phyloP scores from a whole-genome alignment of 1,284 basidiomycete species.

The Malassezia equina region DNA sequence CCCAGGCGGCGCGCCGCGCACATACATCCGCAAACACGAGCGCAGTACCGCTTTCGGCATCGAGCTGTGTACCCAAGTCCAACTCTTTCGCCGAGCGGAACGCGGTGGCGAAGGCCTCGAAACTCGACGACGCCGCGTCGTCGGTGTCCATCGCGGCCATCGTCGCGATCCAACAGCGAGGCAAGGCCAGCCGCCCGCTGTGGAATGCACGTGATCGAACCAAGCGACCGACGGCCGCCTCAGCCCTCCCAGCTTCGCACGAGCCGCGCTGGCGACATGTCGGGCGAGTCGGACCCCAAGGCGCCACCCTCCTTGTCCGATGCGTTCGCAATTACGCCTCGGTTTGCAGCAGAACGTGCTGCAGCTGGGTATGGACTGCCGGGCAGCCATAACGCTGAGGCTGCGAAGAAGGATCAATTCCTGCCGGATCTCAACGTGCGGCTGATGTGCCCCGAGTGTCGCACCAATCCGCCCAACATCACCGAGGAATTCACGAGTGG shows the following conservation, averaged over 20 bases:
- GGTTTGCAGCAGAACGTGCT: conserved; percentile 36
- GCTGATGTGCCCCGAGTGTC: conserved; percentile 72
- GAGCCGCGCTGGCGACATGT: background rate
- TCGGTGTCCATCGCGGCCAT: conserved; percentile 4
- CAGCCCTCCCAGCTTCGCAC: background rate
- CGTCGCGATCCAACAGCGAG: background rate
- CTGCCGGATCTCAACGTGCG: conserved; percentile 40
- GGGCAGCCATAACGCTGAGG: background rate
- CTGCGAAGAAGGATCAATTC: conserved; percentile 23
- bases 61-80: conserved; percentile 23
- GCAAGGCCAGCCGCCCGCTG: background rate
- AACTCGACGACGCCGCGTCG: conserved; percentile 25
- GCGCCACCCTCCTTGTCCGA: conserved; percentile 21
- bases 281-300: background rate
- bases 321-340: conserved; percentile 37
- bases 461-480: conserved; percentile 81
- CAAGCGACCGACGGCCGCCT: background rate
- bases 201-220: background rate
- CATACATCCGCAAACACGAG: conserved; percentile 35
- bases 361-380: background rate
- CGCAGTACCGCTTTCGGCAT: conserved; percentile 27
- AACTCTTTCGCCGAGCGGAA: conserved; percentile 24
- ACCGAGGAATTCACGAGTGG: conserved; percentile 95
- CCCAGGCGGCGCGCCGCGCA: conserved; percentile 12
- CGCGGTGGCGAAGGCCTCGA: conserved; percentile 32